Evolutionary conservation across 2,329 filamentous ascomycete species (phyloP).

Genomic region (Escovopsis sp.): DNA sequence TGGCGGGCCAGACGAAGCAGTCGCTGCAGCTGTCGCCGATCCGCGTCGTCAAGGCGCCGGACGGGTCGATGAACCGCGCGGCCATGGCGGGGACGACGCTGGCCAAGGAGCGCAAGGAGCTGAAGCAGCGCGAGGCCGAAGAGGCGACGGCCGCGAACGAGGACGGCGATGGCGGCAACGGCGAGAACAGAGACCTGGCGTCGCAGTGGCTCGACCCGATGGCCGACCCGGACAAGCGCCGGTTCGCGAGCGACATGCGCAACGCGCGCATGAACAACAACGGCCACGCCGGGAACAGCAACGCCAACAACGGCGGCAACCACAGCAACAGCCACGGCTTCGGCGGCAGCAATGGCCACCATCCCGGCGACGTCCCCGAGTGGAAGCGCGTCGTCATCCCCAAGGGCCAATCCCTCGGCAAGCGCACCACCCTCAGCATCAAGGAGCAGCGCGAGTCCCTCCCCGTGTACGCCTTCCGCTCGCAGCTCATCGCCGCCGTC

Average conservation of each 20-base stretch:
- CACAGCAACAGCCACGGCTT: no score
- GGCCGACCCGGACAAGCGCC: conserved; percentile 67
- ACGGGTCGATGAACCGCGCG: conserved; percentile 93
- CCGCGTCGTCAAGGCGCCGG: conserved; percentile 88
- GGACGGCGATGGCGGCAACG: no score
- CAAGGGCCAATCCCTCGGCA: conserved; percentile 69
- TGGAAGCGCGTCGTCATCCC: conserved; percentile 78
- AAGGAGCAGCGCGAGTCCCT: conserved; percentile 86
- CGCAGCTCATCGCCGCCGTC: conserved; percentile 76
- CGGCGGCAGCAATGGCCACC: no score
- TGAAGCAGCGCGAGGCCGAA: conserved; percentile 77
- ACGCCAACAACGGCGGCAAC: no score
- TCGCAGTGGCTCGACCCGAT: conserved; percentile 97
- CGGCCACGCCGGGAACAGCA: no score
- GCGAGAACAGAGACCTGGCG: conserved; percentile 62
- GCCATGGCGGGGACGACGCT: conserved; percentile 85
- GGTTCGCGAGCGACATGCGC: conserved; percentile 79
- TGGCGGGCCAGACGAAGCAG: conserved; percentile 92
- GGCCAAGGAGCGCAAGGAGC: conserved; percentile 77
- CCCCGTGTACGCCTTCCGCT: conserved; percentile 79
- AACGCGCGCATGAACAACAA: conserved; percentile 42
- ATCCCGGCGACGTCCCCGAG: conserved; percentile 62
- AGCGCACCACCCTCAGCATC: conserved; percentile 79
- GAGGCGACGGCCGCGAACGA: conserved; percentile 57
- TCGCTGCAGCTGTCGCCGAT: conserved; percentile 91